These are phyloP conservation scores for Mortierella sp. DNA, from an alignment of 371 early-diverging fungal genomes.

Conservation along the genomic window DNA sequence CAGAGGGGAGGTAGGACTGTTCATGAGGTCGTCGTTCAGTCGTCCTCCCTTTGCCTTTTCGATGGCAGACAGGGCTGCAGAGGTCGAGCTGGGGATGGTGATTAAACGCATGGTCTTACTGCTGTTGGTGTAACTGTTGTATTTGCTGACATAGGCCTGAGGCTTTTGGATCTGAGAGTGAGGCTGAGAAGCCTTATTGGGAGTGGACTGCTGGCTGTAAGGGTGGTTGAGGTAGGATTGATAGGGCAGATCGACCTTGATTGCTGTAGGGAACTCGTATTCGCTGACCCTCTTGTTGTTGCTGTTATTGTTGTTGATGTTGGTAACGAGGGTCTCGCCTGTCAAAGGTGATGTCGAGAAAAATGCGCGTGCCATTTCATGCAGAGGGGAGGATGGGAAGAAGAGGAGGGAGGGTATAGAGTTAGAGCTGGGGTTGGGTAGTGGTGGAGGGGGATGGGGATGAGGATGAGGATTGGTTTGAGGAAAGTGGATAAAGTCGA, in stretches of 20 bases:
- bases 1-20: conserved; percentile 31
- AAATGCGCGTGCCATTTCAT: neutral
- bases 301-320: neutral
- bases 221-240: conserved; percentile 37
- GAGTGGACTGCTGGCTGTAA: conserved; percentile 19
- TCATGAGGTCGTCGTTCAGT: conserved; percentile 15
- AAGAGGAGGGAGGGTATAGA: no score
- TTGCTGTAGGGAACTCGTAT: conserved; percentile 23
- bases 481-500: neutral
- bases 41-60: conserved; percentile 7
- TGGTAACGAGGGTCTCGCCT: neutral
- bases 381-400: neutral
- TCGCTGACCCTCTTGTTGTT: conserved; percentile 25
- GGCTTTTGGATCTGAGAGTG: conserved; percentile 9
- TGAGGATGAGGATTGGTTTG: neutral
- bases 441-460: neutral
- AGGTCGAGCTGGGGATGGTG: conserved; percentile 20
- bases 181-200: neutral
- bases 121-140: conserved; percentile 40
- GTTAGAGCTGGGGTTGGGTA: neutral
- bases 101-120: conserved; percentile 29
- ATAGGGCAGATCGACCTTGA: conserved; percentile 37
- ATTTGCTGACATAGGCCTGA: conserved; percentile 25
- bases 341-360: neutral
- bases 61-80: conserved; percentile 3